These are phyloP conservation scores for Phytophthora foliorum DNA, from an alignment of 352 stramenopile species.

Conservation along the genomic window DNA sequence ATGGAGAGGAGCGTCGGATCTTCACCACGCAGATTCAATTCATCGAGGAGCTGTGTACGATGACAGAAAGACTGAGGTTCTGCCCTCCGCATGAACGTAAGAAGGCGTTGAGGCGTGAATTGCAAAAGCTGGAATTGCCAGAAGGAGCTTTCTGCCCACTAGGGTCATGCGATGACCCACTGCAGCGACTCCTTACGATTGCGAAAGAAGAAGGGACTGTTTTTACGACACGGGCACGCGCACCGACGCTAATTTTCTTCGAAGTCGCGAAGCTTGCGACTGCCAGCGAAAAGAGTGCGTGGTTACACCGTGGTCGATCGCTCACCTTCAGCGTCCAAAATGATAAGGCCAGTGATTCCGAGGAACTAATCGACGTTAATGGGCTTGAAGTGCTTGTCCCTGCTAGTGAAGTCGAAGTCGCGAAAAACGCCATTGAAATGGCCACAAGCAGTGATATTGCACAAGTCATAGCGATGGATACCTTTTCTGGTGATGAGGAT, in stretches of 20 bases:
- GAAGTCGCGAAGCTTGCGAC: conserved; percentile 72
- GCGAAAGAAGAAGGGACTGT: conserved; percentile 79
- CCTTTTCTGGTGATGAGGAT: conserved; percentile 53
- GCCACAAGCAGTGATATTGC: conserved; percentile 81
- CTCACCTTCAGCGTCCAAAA: conserved; percentile 50
- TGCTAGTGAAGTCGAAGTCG: conserved; percentile 21
- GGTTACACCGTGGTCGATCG: conserved; percentile 60
- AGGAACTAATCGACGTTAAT: conserved; percentile 29
- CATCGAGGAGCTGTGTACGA: conserved; percentile 74
- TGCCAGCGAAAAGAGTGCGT: conserved; percentile 53
- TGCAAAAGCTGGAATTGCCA: conserved; percentile 65
- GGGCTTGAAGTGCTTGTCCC: conserved; percentile 23
- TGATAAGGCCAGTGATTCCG: conserved; percentile 31
- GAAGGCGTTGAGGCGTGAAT: conserved; percentile 59
- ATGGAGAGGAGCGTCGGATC: conserved; percentile 48
- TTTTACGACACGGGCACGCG: conserved; percentile 89
- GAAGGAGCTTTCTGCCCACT: conserved; percentile 77
- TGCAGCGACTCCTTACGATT: conserved; percentile 76
- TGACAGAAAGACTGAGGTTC: conserved; percentile 81
- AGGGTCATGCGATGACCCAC: conserved; percentile 66
- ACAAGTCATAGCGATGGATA: conserved; percentile 69
- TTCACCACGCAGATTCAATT: conserved; percentile 82
- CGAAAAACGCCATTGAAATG: conserved; percentile 77
- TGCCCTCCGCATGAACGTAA: conserved; percentile 67
- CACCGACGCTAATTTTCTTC: conserved; percentile 87